Evolutionary conservation across 805 yeast species (phyloP), one percentile per base, ranked within the genome.

Genomic region (Torulaspora indica): DNA sequence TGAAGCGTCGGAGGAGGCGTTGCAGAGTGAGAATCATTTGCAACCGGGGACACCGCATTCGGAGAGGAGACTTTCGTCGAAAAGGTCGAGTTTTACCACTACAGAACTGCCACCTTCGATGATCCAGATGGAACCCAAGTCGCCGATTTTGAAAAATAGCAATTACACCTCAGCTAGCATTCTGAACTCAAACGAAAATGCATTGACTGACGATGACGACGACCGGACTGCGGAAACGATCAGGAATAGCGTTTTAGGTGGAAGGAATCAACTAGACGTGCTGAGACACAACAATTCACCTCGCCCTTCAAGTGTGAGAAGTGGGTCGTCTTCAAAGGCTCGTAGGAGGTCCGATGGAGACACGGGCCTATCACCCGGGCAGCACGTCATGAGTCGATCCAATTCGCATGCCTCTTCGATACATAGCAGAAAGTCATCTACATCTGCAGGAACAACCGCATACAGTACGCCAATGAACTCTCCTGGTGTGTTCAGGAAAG

Each of bases 61-160:
- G 8, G 38, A 46, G 23, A 52, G 47, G 23, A 47, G 44, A 30
- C 46, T 42, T n/a, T 47, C 51, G 9, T 50, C 52, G 3, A 55
- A 59, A 37, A 53, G 63, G 38, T 55, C 71, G 2, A 69, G 69
- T 38, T 58, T 61, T 22, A 49, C 60, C 4, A 58, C 60, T 20
- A 51, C 62, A 3, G 70, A 67, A 45, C 65, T 81, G 43, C 87
- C 88, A 13, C 79, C 84, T 13, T 78, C 85, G 30, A 81, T 84
- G 89, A 69, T 76, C 28, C 80, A 77, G 50, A 69, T 79, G 47
- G 84, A 76, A 53, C 91, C 93, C 14, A 82, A 78, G 55, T 79
- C 80, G 42, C 90, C 93, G 2, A 85, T 85, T 47, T 71, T 85
- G 53, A 71, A 81, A 52, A 76, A 73, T 43, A 59, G 56, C 43